Conservation (phyloP, 1,284 basidiomycete genomes). For the Ceratobasidium theobromae region DNA sequence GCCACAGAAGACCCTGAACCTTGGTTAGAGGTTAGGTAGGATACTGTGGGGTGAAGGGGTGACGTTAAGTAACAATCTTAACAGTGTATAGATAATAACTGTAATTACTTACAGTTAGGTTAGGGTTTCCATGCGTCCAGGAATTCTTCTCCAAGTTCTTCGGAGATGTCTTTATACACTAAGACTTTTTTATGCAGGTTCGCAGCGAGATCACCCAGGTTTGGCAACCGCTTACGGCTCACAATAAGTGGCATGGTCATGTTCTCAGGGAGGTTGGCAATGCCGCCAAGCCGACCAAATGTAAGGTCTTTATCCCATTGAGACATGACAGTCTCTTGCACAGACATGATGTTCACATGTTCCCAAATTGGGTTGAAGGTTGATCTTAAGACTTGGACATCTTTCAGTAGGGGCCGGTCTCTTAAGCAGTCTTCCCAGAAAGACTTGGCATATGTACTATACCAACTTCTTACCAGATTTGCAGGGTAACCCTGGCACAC, state of each 20-base stretch:
- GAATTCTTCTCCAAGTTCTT: not conserved
- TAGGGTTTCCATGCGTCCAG: not conserved
- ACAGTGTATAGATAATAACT: too few species aligned
- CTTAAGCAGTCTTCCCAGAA: not conserved
- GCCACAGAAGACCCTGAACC: too few species aligned
- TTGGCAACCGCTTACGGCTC: not conserved
- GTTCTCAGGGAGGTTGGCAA: not conserved
- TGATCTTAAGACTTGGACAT: conserved; percentile 8
- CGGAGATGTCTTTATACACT: not conserved
- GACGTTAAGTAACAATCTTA: too few species aligned
- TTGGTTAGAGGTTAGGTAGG: too few species aligned
- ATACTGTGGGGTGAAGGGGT: too few species aligned
- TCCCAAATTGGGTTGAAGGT: conserved; percentile 28
- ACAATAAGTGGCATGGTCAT: not conserved
- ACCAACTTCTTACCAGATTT: conserved; percentile 34
- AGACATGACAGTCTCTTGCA: not conserved
- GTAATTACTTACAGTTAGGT: too few species aligned
- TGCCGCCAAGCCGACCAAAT: not conserved
- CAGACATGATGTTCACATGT: not conserved
- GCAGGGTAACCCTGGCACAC: conserved; percentile 41
- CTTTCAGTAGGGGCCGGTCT: not conserved
- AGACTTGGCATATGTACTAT: not conserved
- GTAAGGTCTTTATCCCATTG: not conserved
- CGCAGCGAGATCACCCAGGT: not conserved
- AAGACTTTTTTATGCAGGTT: not conserved